Evolutionary conservation across 768 basidiomycete species (phyloP).

Genomic region (Mycena indigotica): DNA sequence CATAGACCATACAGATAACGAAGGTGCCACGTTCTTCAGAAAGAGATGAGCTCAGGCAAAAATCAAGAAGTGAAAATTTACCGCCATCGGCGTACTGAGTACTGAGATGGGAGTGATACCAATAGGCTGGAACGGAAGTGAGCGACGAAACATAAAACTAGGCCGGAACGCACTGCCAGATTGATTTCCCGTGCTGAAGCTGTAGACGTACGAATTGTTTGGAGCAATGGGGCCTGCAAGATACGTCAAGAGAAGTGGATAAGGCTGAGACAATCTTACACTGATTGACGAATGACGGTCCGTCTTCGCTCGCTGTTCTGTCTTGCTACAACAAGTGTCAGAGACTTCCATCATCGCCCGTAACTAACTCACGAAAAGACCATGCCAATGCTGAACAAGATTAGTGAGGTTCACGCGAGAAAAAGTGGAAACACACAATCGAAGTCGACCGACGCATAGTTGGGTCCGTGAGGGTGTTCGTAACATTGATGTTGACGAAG

Average conservation of each 20-base stretch:
- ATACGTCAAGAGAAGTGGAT: neutral
- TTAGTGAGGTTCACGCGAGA: neutral
- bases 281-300: slow-evolving; percentile 27
- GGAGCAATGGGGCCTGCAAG: slow-evolving; percentile 14
- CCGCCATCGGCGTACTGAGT: slow-evolving; percentile 43
- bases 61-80: slow-evolving; percentile 11
- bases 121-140: slow-evolving; percentile 24
- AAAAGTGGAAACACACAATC: neutral
- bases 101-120: slow-evolving; percentile 39
- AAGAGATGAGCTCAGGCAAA: neutral
- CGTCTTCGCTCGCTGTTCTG: slow-evolving; percentile 48
- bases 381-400: neutral
- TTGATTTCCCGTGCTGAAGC: neutral
- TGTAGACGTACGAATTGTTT: neutral
- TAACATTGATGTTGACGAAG: slow-evolving; percentile 34
- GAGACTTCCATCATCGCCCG: too few species aligned
- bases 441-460: neutral
- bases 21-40: neutral
- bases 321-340: slow-evolving; percentile 38
- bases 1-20: neutral
- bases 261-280: neutral
- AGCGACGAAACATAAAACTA: neutral
- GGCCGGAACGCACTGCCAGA: neutral
- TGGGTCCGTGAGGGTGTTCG: slow-evolving; percentile 34
- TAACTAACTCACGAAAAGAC: neutral